phyloP scores from a whole-genome alignment of 1,284 basidiomycete genomes.

The Marasmius fiardii region DNA sequence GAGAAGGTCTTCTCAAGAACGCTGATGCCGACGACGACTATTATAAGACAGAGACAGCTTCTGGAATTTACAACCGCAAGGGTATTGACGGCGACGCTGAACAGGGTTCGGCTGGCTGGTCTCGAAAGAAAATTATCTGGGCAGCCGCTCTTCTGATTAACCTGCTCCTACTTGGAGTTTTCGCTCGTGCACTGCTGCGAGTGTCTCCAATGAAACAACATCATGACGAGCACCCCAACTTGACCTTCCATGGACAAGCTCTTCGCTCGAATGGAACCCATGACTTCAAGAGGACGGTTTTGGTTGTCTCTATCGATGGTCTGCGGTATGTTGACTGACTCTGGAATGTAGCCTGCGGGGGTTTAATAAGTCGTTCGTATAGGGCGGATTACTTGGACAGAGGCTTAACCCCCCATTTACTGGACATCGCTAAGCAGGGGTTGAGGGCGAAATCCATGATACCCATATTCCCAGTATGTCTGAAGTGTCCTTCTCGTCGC shows the following conservation, averaged over 20 bases:
- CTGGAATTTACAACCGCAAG: not conserved
- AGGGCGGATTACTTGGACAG: conserved; percentile 85
- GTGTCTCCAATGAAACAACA: conserved; percentile 7
- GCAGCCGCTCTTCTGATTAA: conserved; percentile 36
- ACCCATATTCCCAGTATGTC: conserved; percentile 80
- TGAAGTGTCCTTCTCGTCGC: not conserved
- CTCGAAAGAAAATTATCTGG: conserved; percentile 31
- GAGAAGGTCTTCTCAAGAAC: conserved; percentile 8
- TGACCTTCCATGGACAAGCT: conserved; percentile 34
- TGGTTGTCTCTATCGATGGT: conserved; percentile 87
- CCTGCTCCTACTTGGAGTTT: conserved; percentile 40
- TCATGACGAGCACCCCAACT: conserved; percentile 24
- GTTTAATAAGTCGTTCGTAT: conserved; percentile 5
- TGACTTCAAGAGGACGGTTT: conserved; percentile 72
- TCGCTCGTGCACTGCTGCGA: conserved; percentile 26
- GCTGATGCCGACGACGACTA: conserved; percentile 5
- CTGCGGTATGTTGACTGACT: conserved; percentile 46
- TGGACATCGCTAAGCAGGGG: conserved; percentile 76
- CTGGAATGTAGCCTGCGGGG: conserved; percentile 5
- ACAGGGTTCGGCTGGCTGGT: conserved; percentile 24
- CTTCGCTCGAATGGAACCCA: conserved; percentile 73
- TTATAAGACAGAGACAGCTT: conserved; percentile 1
- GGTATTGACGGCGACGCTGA: not conserved
- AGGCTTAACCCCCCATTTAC: conserved; percentile 76
- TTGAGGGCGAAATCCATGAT: conserved; percentile 83